Percentiles rank a stretch among this genome's conserved stretches.
These are phyloP conservation scores for Allium cepa DNA, from an alignment of 106 monocot genomes.

Conservation along the genomic window DNA sequence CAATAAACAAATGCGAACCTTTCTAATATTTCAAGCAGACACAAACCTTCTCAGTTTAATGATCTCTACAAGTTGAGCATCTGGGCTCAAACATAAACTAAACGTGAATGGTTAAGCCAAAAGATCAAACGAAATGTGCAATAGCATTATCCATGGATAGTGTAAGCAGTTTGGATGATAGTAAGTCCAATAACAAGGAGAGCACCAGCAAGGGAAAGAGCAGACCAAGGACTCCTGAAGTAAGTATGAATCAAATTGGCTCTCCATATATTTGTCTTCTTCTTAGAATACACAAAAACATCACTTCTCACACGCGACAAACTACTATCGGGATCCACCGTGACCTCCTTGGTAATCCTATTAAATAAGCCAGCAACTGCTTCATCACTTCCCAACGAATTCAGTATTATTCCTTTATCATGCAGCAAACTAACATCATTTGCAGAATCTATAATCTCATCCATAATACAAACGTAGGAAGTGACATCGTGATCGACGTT, in stretches of 20 bases:
- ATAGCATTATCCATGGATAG: background rate
- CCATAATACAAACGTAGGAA: constrained; percentile 19
- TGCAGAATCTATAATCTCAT: constrained; percentile 9
- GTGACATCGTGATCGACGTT: constrained; percentile 7
- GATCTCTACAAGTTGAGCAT: no score
- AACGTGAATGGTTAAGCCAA: no score
- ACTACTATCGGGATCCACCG: background rate
- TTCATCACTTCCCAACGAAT: constrained; percentile 20
- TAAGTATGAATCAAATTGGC: constrained; percentile 1
- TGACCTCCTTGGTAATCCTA: background rate
- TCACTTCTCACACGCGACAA: background rate
- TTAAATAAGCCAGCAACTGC: constrained; percentile 1
- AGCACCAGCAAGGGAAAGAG: background rate
- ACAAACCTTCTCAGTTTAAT: no score
- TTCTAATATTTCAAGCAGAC: no score
- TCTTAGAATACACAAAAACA: background rate
- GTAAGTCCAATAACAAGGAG: constrained; percentile 1
- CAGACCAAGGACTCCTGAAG: constrained; percentile 2
- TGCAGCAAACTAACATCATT: constrained; percentile 9
- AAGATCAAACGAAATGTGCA: no score
- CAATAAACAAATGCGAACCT: no score
- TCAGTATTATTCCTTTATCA: constrained; percentile 9
- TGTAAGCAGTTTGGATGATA: background rate
- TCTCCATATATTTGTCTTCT: background rate
- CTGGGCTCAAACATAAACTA: no score